Conservation (phyloP, 139 green algal genomes). For the Penium margaritaceum region DNA sequence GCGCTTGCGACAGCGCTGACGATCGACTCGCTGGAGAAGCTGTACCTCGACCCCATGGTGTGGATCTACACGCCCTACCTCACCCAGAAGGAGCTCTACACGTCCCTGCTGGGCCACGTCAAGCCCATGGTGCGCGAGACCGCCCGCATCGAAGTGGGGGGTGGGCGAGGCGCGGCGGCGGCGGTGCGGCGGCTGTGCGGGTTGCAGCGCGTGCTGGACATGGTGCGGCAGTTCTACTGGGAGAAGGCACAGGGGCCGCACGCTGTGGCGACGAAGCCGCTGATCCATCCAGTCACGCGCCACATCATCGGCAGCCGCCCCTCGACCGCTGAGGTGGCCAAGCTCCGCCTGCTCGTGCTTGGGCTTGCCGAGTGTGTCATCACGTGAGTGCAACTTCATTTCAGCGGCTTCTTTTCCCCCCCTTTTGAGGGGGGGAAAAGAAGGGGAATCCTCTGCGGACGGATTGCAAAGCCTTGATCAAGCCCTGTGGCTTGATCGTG, state of each 20-base stretch:
- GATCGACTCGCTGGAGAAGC: neutral
- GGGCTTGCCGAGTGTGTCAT: conserved; percentile 14
- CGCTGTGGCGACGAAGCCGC: neutral
- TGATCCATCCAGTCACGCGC: conserved; percentile 14
- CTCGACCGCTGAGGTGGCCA: conserved; percentile 9
- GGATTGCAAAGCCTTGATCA: no score
- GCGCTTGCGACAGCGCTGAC: conserved; percentile 5
- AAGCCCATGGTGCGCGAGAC: no score
- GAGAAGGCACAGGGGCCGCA: conserved; percentile 21
- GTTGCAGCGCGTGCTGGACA: conserved; percentile 11
- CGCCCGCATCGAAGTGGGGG: no score
- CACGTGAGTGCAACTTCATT: no score
- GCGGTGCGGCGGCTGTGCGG: neutral
- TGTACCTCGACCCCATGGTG: conserved; percentile 22
- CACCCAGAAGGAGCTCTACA: conserved; percentile 23
- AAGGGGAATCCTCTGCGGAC: no score
- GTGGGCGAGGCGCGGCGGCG: neutral
- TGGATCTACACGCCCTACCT: conserved; percentile 32
- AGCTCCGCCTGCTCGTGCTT: conserved; percentile 17
- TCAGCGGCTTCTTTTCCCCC: no score
- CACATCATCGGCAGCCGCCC: conserved; percentile 10
- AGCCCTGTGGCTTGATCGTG: no score
- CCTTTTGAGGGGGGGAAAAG: no score
- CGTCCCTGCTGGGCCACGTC: conserved; percentile 18
- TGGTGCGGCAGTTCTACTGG: conserved; percentile 35